Evolutionary conservation across 2,329 filamentous ascomycete species (phyloP).

Genomic region (Didymella arachidicola): DNA sequence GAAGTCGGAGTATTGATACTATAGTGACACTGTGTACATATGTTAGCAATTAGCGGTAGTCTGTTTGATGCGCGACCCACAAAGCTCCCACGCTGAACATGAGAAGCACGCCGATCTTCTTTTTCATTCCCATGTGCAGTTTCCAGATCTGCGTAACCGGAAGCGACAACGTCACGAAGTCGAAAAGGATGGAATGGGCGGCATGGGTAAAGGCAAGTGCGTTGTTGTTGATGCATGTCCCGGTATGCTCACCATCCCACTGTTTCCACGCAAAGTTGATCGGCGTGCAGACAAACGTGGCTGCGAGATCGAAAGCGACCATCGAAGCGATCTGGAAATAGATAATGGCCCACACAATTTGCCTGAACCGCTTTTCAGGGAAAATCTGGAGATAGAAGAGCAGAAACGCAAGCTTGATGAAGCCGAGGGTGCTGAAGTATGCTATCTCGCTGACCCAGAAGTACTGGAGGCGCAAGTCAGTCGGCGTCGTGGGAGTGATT

Average conservation of each 20-base stretch:
- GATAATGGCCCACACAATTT: constrained; percentile 21
- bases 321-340: constrained; percentile 30
- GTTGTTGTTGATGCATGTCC: constrained; percentile 46
- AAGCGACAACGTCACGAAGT: constrained; percentile 38
- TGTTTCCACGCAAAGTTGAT: constrained; percentile 41
- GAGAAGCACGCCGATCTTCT: constrained; percentile 47
- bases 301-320: constrained; percentile 28
- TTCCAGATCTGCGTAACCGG: constrained; percentile 43
- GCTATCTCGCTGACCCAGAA: constrained; percentile 45
- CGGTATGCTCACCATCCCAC: constrained; percentile 39
- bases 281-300: constrained; percentile 41
- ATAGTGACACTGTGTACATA: constrained; percentile 50
- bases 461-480: constrained; percentile 3
- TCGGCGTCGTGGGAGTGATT: too few species aligned
- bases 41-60: not conserved
- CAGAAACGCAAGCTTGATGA: constrained; percentile 38
- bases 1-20: constrained; percentile 53
- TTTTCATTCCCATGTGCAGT: constrained; percentile 41
- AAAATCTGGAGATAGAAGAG: constrained; percentile 40
- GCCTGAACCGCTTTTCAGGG: constrained; percentile 28
- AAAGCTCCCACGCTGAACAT: constrained; percentile 51
- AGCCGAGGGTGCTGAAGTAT: constrained; percentile 37
- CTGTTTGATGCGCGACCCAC: constrained; percentile 25
- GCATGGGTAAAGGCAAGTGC: constrained; percentile 41
- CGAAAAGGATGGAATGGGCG: constrained; percentile 40